Evolutionary conservation across 2,329 filamentous ascomycete genomes (phyloP), one percentile per base, ranked within the genome.

Genomic region (Colletotrichum zoysiae): DNA sequence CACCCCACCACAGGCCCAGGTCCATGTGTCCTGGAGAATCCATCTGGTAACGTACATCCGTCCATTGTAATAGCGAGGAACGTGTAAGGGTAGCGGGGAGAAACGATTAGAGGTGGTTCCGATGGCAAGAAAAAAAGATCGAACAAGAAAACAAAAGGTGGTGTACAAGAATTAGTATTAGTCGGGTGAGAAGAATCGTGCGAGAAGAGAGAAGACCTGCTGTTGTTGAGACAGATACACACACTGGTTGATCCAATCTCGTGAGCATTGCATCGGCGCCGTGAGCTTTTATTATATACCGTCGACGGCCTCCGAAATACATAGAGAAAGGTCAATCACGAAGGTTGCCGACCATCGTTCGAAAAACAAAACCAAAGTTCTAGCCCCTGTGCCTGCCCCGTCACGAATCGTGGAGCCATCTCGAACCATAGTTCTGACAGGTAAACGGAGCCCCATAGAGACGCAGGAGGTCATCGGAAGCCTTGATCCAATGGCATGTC

Each of bases 381-480:
- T 50, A 35, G 55, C 33, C 61, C n/a, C 26, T 40, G 35, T 12
- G 44, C 44, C 35, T 63, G 65, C 53, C 48, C 65, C 65, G 44
- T 72, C 59, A 69, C 46, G 60, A 74, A 70, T 44, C 63, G 58
- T 51, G 50, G 18, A 44, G 20, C 38, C 40, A 11, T 51, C 40
- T 14, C 23, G 44, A 18, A 18, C n/a, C 6, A 35, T 42, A n/a
- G 35, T 56, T 40, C 44, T 48, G 30, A 42, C 40, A 42, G 57
- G 42, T 38, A 9, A 42, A 48, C 23, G 20, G 53, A 71, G 64
- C 71, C 56, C 71, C 71, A 68, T 74, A 68, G 60, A 60, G 67
- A 71, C 68, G 71, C 71, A 74, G 71, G 73, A 68, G 67, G 42
- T 53, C 55, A 23, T 66, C 44, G 51, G 40, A 58, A 48, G 44